Conservation (phyloP, 352 stramenopile genomes). For the Peronosclerospora sorghi region DNA sequence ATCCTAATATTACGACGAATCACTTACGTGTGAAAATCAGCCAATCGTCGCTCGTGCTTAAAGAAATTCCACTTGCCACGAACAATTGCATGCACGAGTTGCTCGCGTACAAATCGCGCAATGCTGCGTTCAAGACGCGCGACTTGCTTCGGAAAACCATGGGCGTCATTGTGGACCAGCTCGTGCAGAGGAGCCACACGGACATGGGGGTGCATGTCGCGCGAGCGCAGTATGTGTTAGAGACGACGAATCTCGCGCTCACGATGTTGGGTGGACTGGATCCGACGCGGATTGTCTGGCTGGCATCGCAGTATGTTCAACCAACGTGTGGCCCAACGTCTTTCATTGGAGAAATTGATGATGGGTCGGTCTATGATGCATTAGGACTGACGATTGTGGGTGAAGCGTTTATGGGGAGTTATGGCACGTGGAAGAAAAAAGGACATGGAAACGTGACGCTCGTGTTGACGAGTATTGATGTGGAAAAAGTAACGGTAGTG, state of each 20-base stretch:
- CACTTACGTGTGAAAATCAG: constrained; percentile 14
- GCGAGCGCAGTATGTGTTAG: constrained; percentile 5
- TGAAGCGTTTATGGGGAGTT: constrained; percentile 15
- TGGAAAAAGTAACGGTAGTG: constrained; percentile 12
- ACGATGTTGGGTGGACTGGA: constrained; percentile 8
- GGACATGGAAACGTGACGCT: constrained; percentile 13
- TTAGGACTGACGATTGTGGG: constrained; percentile 7
- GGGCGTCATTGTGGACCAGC: constrained; percentile 15
- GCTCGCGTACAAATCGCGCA: constrained; percentile 7
- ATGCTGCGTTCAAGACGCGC: constrained; percentile 12
- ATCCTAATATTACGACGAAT: constrained; percentile 2
- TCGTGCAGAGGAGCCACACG: not conserved
- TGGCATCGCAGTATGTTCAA: constrained; percentile 15
- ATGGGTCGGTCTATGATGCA: constrained; percentile 15
- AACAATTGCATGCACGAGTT: constrained; percentile 20
- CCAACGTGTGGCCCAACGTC: constrained; percentile 13
- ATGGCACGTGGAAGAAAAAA: constrained; percentile 11
- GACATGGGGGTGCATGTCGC: constrained; percentile 7
- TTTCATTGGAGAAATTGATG: constrained; percentile 15
- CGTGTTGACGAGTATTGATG: constrained; percentile 12
- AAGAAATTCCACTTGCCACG: constrained; percentile 10
- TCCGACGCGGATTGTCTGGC: constrained; percentile 14
- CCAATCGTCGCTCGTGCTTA: constrained; percentile 5
- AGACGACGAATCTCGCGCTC: constrained; percentile 7
- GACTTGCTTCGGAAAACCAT: constrained; percentile 18